Conservation (phyloP, 1,139 yeast species). For the Saccharomycopsis crataegensis region DNA sequence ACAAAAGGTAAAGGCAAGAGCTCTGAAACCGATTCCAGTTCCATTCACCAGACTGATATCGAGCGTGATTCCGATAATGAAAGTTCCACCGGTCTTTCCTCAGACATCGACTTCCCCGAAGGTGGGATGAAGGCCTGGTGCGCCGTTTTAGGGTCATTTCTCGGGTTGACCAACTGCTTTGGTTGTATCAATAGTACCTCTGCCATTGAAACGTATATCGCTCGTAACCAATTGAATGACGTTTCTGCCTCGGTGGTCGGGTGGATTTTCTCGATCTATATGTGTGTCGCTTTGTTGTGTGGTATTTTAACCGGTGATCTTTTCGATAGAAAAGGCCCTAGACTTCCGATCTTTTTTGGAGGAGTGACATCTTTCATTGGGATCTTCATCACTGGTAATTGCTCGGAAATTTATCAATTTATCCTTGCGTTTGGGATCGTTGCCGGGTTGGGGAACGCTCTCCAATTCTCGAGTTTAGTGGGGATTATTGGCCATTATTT, state of each 20-base stretch:
- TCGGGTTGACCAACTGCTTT: slow-evolving; percentile 56
- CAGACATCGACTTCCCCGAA: slow-evolving; percentile 14
- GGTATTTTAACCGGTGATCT: slow-evolving; percentile 50
- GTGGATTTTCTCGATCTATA: slow-evolving; percentile 64
- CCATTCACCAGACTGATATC: too few species aligned
- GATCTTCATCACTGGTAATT: slow-evolving; percentile 43
- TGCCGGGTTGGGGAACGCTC: slow-evolving; percentile 49
- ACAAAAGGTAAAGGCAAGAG: too few species aligned
- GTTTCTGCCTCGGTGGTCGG: slow-evolving; percentile 47
- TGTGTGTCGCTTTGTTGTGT: slow-evolving; percentile 51
- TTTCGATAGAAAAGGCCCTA: slow-evolving; percentile 45
- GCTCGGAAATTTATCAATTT: slow-evolving; percentile 45
- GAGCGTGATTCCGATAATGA: too few species aligned
- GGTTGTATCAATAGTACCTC: slow-evolving; percentile 66
- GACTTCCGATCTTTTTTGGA: slow-evolving; percentile 38
- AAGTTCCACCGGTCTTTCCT: neutral
- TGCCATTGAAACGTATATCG: slow-evolving; percentile 60
- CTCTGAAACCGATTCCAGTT: too few species aligned
- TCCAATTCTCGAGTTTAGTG: slow-evolving; percentile 49
- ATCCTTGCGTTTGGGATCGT: slow-evolving; percentile 45
- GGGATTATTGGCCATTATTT: slow-evolving; percentile 59
- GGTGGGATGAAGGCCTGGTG: slow-evolving; percentile 22
- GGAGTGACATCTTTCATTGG: slow-evolving; percentile 40
- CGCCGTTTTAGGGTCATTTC: slow-evolving; percentile 51
- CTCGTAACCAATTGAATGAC: slow-evolving; percentile 44